Evolutionary conservation across 164 flowering plant species (phyloP).

Genomic region (Macadamia integrifolia): DNA sequence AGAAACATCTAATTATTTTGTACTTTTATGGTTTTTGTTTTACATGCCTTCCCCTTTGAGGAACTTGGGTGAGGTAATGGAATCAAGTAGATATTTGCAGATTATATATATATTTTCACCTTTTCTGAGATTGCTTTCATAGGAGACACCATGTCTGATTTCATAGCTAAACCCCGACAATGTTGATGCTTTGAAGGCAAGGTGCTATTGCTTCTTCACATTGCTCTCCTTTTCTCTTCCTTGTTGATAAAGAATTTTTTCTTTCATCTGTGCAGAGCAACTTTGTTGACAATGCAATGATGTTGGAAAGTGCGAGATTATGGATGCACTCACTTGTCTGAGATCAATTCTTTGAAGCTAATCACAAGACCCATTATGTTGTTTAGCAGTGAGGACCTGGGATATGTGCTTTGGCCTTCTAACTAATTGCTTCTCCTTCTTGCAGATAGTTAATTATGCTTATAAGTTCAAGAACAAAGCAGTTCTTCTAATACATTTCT

Average conservation of each 20-base stretch:
- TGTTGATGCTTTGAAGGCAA: constrained; percentile 60
- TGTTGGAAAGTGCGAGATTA: constrained; percentile 81
- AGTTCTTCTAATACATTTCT: constrained; percentile 86
- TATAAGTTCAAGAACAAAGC: constrained; percentile 75
- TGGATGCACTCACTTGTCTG: constrained; percentile 84
- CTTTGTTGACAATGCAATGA: constrained; percentile 41
- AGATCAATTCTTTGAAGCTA: constrained; percentile 38
- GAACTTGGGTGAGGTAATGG: constrained; percentile 1
- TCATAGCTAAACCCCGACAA: constrained; percentile 51
- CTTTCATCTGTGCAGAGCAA: constrained; percentile 51
- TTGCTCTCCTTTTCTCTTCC: too few relatives aligned
- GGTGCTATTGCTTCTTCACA: neutral
- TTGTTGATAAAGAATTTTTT: too few relatives aligned
- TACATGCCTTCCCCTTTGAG: neutral
- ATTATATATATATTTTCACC: constrained; percentile 60
- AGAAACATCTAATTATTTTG: neutral
- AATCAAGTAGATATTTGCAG: constrained; percentile 32
- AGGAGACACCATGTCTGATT: constrained; percentile 92
- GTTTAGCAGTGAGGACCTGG: neutral
- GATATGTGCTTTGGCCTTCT: neutral
- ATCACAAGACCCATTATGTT: neutral
- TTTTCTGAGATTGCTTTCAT: constrained; percentile 92
- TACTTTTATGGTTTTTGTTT: neutral
- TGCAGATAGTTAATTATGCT: constrained; percentile 58
- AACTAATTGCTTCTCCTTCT: neutral